Conservation (phyloP, 371 early-diverging fungal genomes). For the Syncephalastrum monosporum region DNA sequence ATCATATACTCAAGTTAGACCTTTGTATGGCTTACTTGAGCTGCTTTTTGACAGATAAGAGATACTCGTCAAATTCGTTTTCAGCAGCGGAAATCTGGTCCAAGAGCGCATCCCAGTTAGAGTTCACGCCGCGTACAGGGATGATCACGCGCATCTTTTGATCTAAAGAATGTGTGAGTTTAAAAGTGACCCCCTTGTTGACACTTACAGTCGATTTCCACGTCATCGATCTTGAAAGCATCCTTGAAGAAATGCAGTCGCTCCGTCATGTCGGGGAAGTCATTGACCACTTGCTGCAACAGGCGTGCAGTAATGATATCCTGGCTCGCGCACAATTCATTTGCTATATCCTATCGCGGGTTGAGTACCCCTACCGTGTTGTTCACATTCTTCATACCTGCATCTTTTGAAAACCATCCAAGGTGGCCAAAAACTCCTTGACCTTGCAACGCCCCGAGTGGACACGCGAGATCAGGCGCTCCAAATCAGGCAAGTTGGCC, state of each 20-base stretch:
- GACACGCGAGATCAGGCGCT: conserved; percentile 88
- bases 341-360: conserved; percentile 3
- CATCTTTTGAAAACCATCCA: conserved; percentile 61
- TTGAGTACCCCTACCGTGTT: too few relatives aligned
- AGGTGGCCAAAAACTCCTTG: conserved; percentile 68
- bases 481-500: conserved; percentile 84
- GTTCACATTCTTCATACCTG: conserved; percentile 33
- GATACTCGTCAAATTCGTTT: conserved; percentile 61
- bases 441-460: conserved; percentile 82
- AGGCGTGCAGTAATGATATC: conserved; percentile 44
- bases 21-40: conserved; percentile 50
- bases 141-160: conserved; percentile 58
- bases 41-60: conserved; percentile 58
- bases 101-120: conserved; percentile 70
- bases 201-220: conserved; percentile 59
- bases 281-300: conserved; percentile 35
- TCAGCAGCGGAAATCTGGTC: conserved; percentile 58
- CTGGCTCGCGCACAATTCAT: neutral
- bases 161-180: conserved; percentile 18
- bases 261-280: conserved; percentile 54
- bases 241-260: conserved; percentile 61
- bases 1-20: neutral
- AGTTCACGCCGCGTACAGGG: conserved; percentile 75
- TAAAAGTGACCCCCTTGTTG: neutral
- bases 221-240: conserved; percentile 76